Evolutionary conservation across 768 basidiomycete genomes (phyloP), one percentile per base, ranked within the genome.

Genomic region (Lactifluus volemus): DNA sequence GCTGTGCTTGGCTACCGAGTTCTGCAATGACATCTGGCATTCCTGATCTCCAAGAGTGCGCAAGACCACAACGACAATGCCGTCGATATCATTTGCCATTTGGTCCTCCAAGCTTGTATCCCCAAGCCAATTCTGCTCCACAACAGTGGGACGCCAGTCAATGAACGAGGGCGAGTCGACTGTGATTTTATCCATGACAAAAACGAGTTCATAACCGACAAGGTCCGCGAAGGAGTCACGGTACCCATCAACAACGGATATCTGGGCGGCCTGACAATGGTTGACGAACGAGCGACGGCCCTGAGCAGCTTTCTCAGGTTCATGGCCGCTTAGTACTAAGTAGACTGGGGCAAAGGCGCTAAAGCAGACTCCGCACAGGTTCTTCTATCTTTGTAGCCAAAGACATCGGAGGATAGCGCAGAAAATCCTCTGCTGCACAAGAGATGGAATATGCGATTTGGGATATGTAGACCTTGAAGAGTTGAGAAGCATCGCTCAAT

Each of bases 401-500:
- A 79, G 4, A 95, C 74, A 53, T 79, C 78, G 84, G 84, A 3
- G 90, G 86, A 8, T 96, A 76, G 9, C 73, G 70, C 9, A 78
- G 74, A 59, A 86, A 75, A 47, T 88, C 84, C 14, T 75, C 70
- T 11, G 72, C 70, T 5, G 73, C 73, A 42, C 76, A 69, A 41
- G 80, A 77, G 50, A 94, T 80, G 9, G 89, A 85, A 65, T 76
- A 80, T 0, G 88, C 85, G 53, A 93, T 76, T 65, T 90, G 90
- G 8, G 83, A 81, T 1, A 88, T 85, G 70, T 96, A 93, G 9
- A 84, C 79, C 63, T 84, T 79, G 67, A 92, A 97, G 3, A 98
- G 79, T 6, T 78, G 75, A 7, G 84, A 78, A 15, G 86, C 74
- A 3, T 74, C 73, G 8, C 71, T 65, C 45, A 98, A 70, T 14